Evolutionary conservation across 1,139 yeast genomes (phyloP).

Genomic region (Yamadazyma triangularis): DNA sequence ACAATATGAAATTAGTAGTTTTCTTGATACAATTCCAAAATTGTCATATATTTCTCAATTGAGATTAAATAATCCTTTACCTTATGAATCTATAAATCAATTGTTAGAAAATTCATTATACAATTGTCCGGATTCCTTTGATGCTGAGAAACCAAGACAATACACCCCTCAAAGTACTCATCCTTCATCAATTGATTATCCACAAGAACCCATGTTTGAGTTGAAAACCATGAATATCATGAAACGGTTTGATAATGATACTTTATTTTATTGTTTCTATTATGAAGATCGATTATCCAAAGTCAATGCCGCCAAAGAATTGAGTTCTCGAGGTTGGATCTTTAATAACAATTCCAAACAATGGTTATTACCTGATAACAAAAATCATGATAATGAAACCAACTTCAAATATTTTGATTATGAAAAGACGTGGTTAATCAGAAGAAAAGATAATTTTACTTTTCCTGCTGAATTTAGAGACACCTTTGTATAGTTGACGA

Average conservation of each 20-base stretch:
- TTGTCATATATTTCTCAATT: conserved; percentile 28
- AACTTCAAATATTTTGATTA: conserved; percentile 84
- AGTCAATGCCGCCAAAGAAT: conserved; percentile 80
- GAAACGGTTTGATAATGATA: conserved; percentile 77
- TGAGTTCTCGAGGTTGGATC: conserved; percentile 80
- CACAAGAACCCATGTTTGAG: conserved; percentile 78
- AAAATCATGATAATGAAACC: conserved; percentile 3
- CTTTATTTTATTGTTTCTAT: conserved; percentile 89
- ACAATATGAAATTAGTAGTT: conserved; percentile 16
- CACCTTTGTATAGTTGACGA: background rate
- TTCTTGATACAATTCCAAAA: conserved; percentile 28
- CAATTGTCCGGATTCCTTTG: conserved; percentile 90
- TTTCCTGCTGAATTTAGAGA: conserved; percentile 1
- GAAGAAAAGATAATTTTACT: conserved; percentile 64
- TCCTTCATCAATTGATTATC: conserved; percentile 88
- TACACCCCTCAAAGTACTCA: conserved; percentile 82
- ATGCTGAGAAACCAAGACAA: conserved; percentile 80
- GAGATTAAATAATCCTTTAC: conserved; percentile 46
- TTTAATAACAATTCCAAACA: conserved; percentile 73
- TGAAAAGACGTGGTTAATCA: conserved; percentile 83
- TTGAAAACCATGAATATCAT: conserved; percentile 50
- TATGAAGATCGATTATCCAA: conserved; percentile 54
- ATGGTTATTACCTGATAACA: conserved; percentile 70
- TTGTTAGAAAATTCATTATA: conserved; percentile 71
- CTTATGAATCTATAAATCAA: conserved; percentile 52